Percentiles rank a stretch among this genome's conserved stretches.
Conservation (phyloP, 2,329 filamentous ascomycete species). For the Diaporthe nobilis region DNA sequence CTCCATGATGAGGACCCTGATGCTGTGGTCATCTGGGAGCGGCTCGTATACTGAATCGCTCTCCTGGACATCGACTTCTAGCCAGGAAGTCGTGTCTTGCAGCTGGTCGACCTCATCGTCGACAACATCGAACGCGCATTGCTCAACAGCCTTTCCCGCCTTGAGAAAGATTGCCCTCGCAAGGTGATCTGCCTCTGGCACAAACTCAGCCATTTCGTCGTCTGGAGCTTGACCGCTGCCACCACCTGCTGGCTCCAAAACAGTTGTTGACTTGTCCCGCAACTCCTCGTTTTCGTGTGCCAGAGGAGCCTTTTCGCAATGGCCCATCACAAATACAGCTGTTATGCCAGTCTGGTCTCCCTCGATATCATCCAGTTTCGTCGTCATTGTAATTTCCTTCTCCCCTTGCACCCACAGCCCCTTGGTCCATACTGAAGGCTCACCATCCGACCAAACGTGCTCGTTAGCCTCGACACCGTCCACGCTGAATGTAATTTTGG, state of each 20-base stretch:
- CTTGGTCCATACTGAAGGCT: conserved; percentile 39
- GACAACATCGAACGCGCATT: conserved; percentile 34
- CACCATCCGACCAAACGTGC: conserved; percentile 31
- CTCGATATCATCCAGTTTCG: conserved; percentile 25
- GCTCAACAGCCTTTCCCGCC: conserved; percentile 39
- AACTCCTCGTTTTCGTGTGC: neutral
- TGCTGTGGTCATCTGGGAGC: conserved; percentile 19
- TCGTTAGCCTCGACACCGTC: neutral
- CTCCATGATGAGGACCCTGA: conserved; percentile 22
- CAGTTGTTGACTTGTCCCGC: conserved; percentile 6
- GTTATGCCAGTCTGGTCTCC: conserved; percentile 30
- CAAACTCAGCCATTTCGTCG: conserved; percentile 27
- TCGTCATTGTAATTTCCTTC: conserved; percentile 35
- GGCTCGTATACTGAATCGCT: neutral
- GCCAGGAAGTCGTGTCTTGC: neutral
- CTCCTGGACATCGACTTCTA: conserved; percentile 1
- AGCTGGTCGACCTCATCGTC: conserved; percentile 12
- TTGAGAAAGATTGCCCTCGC: conserved; percentile 40
- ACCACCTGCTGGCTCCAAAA: neutral
- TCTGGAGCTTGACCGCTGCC: neutral
- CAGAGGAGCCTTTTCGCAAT: conserved; percentile 34
- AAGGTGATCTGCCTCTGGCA: conserved; percentile 39
- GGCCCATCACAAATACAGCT: conserved; percentile 41
- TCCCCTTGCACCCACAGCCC: conserved; percentile 40
- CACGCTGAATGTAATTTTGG: conserved; percentile 12